phyloP scores from a whole-genome alignment of 495 filamentous ascomycete species.

The Podospora appendiculata region DNA sequence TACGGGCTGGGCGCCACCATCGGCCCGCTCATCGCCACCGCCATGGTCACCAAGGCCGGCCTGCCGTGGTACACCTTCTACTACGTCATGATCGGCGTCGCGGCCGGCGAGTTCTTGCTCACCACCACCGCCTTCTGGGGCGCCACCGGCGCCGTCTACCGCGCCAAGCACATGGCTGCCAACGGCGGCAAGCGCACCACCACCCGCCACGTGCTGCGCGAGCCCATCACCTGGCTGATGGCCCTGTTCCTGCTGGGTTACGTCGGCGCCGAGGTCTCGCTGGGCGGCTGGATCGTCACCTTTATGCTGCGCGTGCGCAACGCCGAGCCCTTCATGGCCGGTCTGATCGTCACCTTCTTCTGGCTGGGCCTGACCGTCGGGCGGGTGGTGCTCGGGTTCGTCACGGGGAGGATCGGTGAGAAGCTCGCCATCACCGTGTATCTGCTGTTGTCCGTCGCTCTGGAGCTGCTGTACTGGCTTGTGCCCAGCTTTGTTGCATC shows the following conservation, averaged over 20 bases:
- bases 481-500: conserved; percentile 69
- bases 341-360: conserved; percentile 76
- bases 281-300: conserved; percentile 84
- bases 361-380: conserved; percentile 78
- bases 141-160: conserved; percentile 54
- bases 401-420: conserved; percentile 66
- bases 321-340: conserved; percentile 61
- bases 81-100: conserved; percentile 55
- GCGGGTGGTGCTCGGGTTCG: conserved; percentile 60
- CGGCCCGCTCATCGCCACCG: conserved; percentile 69
- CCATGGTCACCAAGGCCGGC: conserved; percentile 52
- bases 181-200: conserved; percentile 22
- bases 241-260: conserved; percentile 72
- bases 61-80: conserved; percentile 61
- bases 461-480: conserved; percentile 77
- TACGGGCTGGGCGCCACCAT: conserved; percentile 75
- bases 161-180: conserved; percentile 28
- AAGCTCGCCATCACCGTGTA: conserved; percentile 56
- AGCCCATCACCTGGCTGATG: conserved; percentile 63
- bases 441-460: conserved; percentile 51
- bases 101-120: conserved; percentile 50
- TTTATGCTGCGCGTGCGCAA: conserved; percentile 73
- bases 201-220: conserved; percentile 22
- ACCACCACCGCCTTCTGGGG: conserved; percentile 58
- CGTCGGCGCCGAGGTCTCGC: conserved; percentile 76